phyloP scores from a whole-genome alignment of 2,329 filamentous ascomycete genomes.

The Chrysoporthe cubensis region DNA sequence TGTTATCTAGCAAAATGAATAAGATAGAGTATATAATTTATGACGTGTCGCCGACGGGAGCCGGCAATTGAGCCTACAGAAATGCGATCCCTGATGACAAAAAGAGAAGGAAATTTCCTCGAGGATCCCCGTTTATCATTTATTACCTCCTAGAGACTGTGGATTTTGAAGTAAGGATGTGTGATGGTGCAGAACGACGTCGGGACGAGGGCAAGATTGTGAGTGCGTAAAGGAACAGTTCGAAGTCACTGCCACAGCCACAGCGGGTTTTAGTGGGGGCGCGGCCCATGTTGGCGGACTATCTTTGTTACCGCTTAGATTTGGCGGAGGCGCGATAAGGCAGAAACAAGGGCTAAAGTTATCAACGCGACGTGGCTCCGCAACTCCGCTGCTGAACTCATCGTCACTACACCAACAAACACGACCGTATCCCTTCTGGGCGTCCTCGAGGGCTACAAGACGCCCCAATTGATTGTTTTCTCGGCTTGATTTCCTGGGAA shows the following conservation, averaged over 20 bases:
- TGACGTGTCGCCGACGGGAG: too few relatives aligned
- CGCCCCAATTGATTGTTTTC: neutral
- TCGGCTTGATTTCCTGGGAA: neutral
- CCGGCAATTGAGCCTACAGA: too few relatives aligned
- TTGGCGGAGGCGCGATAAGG: neutral
- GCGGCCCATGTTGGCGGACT: neutral
- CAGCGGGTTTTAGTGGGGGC: neutral
- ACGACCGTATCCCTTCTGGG: neutral
- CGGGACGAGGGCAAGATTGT: too few relatives aligned
- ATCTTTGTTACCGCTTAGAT: neutral
- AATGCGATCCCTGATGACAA: too few relatives aligned
- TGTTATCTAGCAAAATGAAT: too few relatives aligned
- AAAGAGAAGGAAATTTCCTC: too few relatives aligned
- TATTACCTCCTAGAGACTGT: too few relatives aligned
- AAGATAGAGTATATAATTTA: too few relatives aligned
- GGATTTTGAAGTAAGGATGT: too few relatives aligned
- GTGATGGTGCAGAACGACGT: too few relatives aligned
- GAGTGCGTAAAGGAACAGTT: neutral
- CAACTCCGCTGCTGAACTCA: neutral
- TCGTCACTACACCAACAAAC: neutral
- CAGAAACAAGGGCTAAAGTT: neutral
- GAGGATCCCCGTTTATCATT: too few relatives aligned
- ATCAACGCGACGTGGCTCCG: neutral
- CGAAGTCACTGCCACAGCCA: neutral
- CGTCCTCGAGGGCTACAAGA: neutral